Evolutionary conservation across 2,329 filamentous ascomycete species (phyloP).

Genomic region (Sclerotinia minor): DNA sequence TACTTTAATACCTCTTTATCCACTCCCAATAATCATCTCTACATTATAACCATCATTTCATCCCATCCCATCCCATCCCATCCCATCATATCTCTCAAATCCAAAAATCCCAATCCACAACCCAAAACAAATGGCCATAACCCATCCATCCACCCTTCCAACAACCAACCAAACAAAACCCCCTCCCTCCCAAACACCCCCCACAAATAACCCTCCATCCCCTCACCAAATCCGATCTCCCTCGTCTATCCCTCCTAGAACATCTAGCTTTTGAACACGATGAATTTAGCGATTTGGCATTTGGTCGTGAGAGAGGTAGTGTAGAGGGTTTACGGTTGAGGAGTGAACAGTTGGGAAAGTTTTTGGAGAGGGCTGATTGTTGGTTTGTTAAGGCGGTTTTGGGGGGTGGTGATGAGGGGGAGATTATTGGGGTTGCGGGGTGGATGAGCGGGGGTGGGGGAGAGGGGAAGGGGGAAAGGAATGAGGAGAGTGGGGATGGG

Average conservation of each 20-base stretch:
- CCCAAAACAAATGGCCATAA: background rate
- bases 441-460: background rate
- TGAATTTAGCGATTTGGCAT: conserved; percentile 27
- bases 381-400: conserved; percentile 31
- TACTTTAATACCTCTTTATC: too few relatives aligned
- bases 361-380: background rate
- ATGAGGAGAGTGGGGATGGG: conserved; percentile 23
- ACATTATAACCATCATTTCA: too few relatives aligned
- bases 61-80: too few relatives aligned
- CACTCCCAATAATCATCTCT: too few relatives aligned
- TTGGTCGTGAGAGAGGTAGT: conserved; percentile 20
- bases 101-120: too few relatives aligned
- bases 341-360: conserved; percentile 5
- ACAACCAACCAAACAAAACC: background rate
- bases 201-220: conserved; percentile 10
- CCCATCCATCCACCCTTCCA: background rate
- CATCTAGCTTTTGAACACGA: conserved; percentile 26
- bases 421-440: conserved; percentile 15
- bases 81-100: too few relatives aligned
- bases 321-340: conserved; percentile 15
- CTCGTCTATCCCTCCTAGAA: conserved; percentile 23
- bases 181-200: background rate
- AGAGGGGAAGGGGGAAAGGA: background rate
- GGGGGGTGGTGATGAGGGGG: conserved; percentile 1
- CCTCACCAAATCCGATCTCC: conserved; percentile 10